These are phyloP conservation scores for Angomonas desouzai DNA, from an alignment of 208 protist genomes.

Conservation along the genomic window DNA sequence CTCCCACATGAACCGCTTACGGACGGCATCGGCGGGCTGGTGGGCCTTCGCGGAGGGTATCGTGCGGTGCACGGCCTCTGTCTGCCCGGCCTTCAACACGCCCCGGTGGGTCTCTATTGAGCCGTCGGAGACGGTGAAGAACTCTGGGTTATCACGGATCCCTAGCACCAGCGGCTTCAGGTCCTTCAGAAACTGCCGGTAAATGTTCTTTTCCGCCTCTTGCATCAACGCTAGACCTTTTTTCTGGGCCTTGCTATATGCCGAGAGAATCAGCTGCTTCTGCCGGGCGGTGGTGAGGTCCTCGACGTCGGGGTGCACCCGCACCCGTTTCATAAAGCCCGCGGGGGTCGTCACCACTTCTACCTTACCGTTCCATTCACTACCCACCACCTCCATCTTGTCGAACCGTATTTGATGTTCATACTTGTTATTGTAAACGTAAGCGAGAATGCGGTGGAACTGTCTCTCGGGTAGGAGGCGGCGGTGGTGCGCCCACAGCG, in stretches of 20 bases:
- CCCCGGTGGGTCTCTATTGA: conserved; percentile 69
- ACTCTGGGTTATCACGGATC: conserved; percentile 91
- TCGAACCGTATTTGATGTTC: conserved; percentile 91
- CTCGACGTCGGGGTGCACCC: conserved; percentile 77
- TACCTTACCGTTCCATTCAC: conserved; percentile 71
- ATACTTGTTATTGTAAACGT: conserved; percentile 94
- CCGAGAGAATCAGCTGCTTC: conserved; percentile 73
- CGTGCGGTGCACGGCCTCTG: conserved; percentile 46
- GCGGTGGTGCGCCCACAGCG: conserved; percentile 89
- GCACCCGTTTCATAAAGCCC: conserved; percentile 80
- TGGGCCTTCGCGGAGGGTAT: conserved; percentile 81
- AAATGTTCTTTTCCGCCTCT: conserved; percentile 83
- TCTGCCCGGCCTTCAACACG: conserved; percentile 28
- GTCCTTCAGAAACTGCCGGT: conserved; percentile 89
- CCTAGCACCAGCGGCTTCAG: conserved; percentile 86
- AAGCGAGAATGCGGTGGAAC: conserved; percentile 89
- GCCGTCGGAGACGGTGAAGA: conserved; percentile 83
- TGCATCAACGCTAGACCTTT: conserved; percentile 79
- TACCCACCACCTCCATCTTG: conserved; percentile 82
- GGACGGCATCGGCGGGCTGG: conserved; percentile 64
- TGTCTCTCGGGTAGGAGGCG: conserved; percentile 89
- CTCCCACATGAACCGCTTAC: conserved; percentile 55
- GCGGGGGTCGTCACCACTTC: conserved; percentile 86
- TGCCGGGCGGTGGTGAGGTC: conserved; percentile 55
- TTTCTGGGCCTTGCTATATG: conserved; percentile 76